Base-by-base conservation (phyloP, 192 early-diverging fungal genomes). In the Backusella circina region DNA sequence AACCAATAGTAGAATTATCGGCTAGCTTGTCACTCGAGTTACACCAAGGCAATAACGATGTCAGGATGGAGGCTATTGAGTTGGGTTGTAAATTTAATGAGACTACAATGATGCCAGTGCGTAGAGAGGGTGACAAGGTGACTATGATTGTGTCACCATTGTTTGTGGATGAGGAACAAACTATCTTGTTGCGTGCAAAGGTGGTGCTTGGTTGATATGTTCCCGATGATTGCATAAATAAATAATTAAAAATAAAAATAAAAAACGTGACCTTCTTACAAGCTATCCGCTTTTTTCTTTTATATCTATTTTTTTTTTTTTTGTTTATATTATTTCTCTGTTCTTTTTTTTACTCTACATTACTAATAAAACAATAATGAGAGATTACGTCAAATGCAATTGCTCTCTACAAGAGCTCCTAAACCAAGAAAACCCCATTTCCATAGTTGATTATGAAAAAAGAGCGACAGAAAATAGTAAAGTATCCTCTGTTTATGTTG, bases 161-260 rank as follows among this genome's bases (percentile, higher is more conserved):
- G 30, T 82, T 82, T 61, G 65, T 79, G 51, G 77, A 82, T 69
- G 81, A 82, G 65, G 75, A 79, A 33, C 74, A 79, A 37, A 65
- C 65, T 33, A 68, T 82, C 21, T 51, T 79, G 30, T 21, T 79
- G 8, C 67, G 71, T 35, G 81, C 81, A 28, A 75, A 70, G 50
- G 81, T 82, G 0, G 26, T 82, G 3, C 33, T 82, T 70, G 77
- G 66, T 33, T 82, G 47, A 75, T 12, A 50, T 61, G 23, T 61
- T 3, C 51, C 54, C 23, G 26, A 61, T n/a, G n/a, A n/a, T 61
- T 28, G 54, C 54, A 61, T 61, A 37, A 68, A 68, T 70, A 67
- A 67, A 67, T 67, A 67, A 67, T 35, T 18, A 66, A 32, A 35
- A 16, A 33, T 18, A 66, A 6, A 18, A 32, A 65, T 65, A n/a